Percentiles rank a stretch among this genome's conserved stretches.
Evolutionary conservation across 441 rosid species (phyloP).

Genomic region (Adansonia madagascariensis): DNA sequence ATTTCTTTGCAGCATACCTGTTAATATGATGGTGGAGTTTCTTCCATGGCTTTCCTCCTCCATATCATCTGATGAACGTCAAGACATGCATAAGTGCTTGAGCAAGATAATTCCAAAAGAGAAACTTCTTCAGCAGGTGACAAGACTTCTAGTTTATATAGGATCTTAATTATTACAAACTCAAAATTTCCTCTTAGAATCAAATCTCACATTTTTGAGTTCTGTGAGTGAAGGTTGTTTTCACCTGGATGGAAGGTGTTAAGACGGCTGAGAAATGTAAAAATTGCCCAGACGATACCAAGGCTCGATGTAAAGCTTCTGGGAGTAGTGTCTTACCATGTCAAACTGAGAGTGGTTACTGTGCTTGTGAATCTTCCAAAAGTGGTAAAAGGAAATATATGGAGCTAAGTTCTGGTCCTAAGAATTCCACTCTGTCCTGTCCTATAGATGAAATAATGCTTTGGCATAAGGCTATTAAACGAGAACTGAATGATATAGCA

Average conservation of each 20-base stretch:
- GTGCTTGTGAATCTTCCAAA: conserved; percentile 53
- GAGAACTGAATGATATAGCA: conserved; percentile 64
- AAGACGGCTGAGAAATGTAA: conserved; percentile 37
- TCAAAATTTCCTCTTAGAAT: conserved; percentile 10
- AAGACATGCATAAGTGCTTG: conserved; percentile 74
- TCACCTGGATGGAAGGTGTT: conserved; percentile 69
- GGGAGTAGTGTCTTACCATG: conserved; percentile 26
- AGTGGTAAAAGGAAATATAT: conserved; percentile 59
- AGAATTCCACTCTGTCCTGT: conserved; percentile 41
- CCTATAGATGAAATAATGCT: conserved; percentile 77
- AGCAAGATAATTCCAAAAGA: conserved; percentile 76
- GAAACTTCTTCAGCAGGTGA: conserved; percentile 84
- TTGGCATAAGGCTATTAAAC: conserved; percentile 79
- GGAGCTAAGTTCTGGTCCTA: conserved; percentile 42
- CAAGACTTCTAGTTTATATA: conserved; percentile 28
- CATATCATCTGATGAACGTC: conserved; percentile 74
- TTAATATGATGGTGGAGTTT: conserved; percentile 81
- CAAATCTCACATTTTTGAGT: conserved; percentile 20
- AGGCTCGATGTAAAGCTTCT: conserved; percentile 35
- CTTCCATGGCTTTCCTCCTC: conserved; percentile 97
- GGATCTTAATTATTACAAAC: not conserved
- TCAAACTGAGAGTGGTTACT: conserved; percentile 33
- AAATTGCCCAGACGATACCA: conserved; percentile 38
- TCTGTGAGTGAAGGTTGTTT: conserved; percentile 58
- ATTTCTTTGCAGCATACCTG: conserved; percentile 97